Base-by-base conservation (phyloP, 306 rosid genomes). In the Myrica gale region DNA sequence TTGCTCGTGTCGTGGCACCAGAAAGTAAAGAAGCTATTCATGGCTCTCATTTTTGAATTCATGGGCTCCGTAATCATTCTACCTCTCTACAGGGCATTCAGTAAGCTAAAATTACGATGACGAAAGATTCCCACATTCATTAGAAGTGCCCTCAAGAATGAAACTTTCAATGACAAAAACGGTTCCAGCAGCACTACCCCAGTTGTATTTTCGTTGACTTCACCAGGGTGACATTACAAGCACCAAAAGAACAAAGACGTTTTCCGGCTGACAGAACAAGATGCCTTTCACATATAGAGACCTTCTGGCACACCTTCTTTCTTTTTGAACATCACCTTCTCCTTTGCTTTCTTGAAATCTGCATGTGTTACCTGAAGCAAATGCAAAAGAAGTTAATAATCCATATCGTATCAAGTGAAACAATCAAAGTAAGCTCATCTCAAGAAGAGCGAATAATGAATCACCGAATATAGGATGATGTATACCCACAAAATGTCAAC, bases 261-360 rank as follows among this genome's bases (percentile, higher is more conserved):
- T 57, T 48, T 44, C 42, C 23, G 11, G 50, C 69, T 4, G 6
- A 43, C 21, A 17, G 47, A 17, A 41, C 69, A 1, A n/a, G 26
- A 20, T n/a, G 1, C 37, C 51, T 77, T 53, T 82, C 81, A 88
- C 92, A 88, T 88, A 52, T 86, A 88, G 20, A 88, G 82, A 2
- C 92, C 90, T 78, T 88, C 90, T 43, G 90, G 92, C 68, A 86
- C 88, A 37, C 92, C 92, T 78, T 88, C 90, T 71, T 88, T 88
- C 88, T 88, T 88, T 79, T 86, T 88, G 70, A 82, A 88, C 92
- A 88, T 88, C 72, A 88, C 92, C 83, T 86, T 88, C 71, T 88
- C 92, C 84, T 86, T 88, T 10, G 90, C 88, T 77, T 88, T 86
- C 84, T 88, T 88, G 76, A 88, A 86, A 77, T 88, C 90, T 0